A percentile compares a stretch with the other conserved stretches of the same genome.
phyloP scores from a whole-genome alignment of 768 basidiomycete species.

The Amanita molliuscula region DNA sequence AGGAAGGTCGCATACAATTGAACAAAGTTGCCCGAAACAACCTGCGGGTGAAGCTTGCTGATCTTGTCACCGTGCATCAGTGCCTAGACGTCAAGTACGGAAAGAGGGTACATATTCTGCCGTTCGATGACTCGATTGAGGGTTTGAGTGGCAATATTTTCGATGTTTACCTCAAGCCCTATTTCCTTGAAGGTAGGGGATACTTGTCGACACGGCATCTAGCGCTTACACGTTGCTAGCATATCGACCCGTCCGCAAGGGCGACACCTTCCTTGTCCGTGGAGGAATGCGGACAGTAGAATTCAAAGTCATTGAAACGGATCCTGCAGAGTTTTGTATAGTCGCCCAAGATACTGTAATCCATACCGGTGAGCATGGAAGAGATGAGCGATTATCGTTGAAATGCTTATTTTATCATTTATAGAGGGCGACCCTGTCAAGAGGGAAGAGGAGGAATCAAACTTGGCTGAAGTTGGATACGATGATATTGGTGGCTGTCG shows the following conservation, averaged over 20 bases:
- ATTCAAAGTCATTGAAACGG: constrained; percentile 98
- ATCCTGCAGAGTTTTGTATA: constrained; percentile 97
- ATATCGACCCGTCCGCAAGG: constrained; percentile 94
- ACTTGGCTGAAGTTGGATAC: constrained; percentile 94
- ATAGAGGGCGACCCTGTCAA: constrained; percentile 99
- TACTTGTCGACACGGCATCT: not conserved
- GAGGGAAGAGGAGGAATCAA: constrained; percentile 96
- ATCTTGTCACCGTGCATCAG: constrained; percentile 91
- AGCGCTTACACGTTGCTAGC: constrained; percentile 28
- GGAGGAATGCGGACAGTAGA: constrained; percentile 98
- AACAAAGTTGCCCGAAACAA: constrained; percentile 99
- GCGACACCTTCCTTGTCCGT: constrained; percentile 98
- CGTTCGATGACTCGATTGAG: constrained; percentile 97
- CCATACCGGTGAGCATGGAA: constrained; percentile 54
- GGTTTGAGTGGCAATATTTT: constrained; percentile 97
- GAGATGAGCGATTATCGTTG: constrained; percentile 1
- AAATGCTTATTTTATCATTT: constrained; percentile 11
- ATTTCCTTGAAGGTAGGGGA: constrained; percentile 85
- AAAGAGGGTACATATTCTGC: constrained; percentile 92
- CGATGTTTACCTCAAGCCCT: constrained; percentile 97
- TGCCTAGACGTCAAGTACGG: constrained; percentile 99
- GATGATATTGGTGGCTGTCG: constrained; percentile 99
- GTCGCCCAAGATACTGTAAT: constrained; percentile 99
- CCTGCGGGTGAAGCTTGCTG: constrained; percentile 93
- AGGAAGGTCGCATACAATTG: constrained; percentile 95